Base-by-base conservation (phyloP, 2,329 filamentous ascomycete genomes). In the Microascus cirrosus region DNA sequence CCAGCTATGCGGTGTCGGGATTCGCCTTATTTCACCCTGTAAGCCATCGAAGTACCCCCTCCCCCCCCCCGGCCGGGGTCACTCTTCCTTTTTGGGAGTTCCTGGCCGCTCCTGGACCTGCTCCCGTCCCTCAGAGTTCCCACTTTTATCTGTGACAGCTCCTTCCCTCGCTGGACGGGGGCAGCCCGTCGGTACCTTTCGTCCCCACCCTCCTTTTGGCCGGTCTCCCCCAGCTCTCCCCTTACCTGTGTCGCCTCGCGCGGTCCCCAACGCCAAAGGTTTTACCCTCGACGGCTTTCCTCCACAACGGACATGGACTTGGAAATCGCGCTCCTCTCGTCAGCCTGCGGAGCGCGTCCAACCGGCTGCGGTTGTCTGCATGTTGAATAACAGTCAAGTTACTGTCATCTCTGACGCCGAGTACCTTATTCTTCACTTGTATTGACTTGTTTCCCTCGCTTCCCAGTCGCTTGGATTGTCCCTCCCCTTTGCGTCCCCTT, bases 121-220 rank as follows among this genome's bases (percentile, higher is more conserved):
- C 45, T 56, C 36, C 54, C 54, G 54, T 24, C 45, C n/a, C 39
- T n/a, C n/a, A 15, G n/a, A n/a, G 48, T 57, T 53, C 50, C 55
- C 55, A 53, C 55, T 57, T 53, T 57, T 53, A 57, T 57, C 55
- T 57, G 55, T 48, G 48, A 57, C 55, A 53, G 50, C 48, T 28
- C 52, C 55, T 39, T 48, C 55, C 55, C 45, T 35, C 51, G 51
- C 34, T n/a, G 55, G 18, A 45, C 20, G 36, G 13, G 13, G 4
- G 22, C 32, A 18, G 39, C 18, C 24, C 28, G 28, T 53, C n/a
- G 48, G 11, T 50, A n/a, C 48, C 34, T 35, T 36, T 20, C 24
- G 25, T 53, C 18, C 34, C 52, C 55, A 32, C 55, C 52, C 48
- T 54, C 56, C 57, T n/a, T 36, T 53, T 32, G 42, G 4, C 35